A percentile compares a stretch with the other conserved stretches of the same genome.
Evolutionary conservation across 257 asterid species (phyloP).

Genomic region (Lithospermum erythrorhizon): DNA sequence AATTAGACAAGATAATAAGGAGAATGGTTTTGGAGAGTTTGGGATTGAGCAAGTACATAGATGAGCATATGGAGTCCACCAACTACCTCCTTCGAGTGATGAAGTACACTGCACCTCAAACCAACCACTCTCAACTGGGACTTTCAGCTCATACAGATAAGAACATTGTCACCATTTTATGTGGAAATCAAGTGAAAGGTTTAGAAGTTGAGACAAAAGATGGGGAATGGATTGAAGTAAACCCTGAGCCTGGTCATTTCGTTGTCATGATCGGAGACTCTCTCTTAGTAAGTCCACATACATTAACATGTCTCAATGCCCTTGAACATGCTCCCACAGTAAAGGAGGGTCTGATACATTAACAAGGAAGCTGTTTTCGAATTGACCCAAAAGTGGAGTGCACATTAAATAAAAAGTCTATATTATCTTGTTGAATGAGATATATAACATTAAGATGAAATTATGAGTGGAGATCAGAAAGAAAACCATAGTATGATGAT

Average conservation of each 20-base stretch:
- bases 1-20: constrained; percentile 33
- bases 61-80: constrained; percentile 41
- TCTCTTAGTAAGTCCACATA: constrained; percentile 24
- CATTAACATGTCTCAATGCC: too few species aligned
- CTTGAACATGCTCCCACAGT: too few species aligned
- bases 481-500: not conserved
- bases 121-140: constrained; percentile 23
- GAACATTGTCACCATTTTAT: constrained; percentile 32
- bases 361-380: too few species aligned
- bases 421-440: too few species aligned
- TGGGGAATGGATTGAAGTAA: constrained; percentile 35
- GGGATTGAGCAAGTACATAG: constrained; percentile 30
- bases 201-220: constrained; percentile 33
- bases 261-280: constrained; percentile 43
- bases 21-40: constrained; percentile 39
- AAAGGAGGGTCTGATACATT: too few species aligned
- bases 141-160: constrained; percentile 40
- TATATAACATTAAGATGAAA: not conserved
- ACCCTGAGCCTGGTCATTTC: constrained; percentile 31
- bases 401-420: too few species aligned
- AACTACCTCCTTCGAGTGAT: constrained; percentile 33
- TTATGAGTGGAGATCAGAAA: not conserved
- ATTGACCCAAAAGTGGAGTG: too few species aligned
- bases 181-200: constrained; percentile 26
- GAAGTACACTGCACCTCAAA: constrained; percentile 38